Conservation (phyloP, 1,139 yeast genomes). For the Geotrichum aggregatum region DNA sequence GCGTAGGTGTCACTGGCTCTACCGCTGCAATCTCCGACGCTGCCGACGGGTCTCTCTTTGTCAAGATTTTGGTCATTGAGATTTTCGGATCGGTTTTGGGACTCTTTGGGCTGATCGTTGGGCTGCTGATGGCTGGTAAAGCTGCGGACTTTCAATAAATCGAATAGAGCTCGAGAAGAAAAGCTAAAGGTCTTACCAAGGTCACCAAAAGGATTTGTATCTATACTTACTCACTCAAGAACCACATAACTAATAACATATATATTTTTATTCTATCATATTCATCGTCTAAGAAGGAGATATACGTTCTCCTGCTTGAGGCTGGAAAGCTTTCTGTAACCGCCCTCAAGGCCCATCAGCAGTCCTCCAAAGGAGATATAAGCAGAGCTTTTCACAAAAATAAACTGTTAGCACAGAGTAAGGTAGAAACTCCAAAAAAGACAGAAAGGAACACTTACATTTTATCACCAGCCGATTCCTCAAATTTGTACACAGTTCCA, state of each 20-base stretch:
- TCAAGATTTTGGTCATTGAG: constrained; percentile 92
- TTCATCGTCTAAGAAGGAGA: constrained; percentile 70
- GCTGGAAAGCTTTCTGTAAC: constrained; percentile 79
- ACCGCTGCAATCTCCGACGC: constrained; percentile 98
- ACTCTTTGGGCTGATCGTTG: constrained; percentile 82
- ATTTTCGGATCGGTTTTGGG: constrained; percentile 96
- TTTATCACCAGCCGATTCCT: constrained; percentile 69
- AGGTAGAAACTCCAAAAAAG: background rate
- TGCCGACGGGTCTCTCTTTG: constrained; percentile 91
- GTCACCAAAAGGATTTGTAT: background rate
- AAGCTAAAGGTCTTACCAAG: too few relatives aligned
- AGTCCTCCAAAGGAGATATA: constrained; percentile 77
- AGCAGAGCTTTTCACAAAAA: background rate
- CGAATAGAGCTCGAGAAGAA: too few relatives aligned
- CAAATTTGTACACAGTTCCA: constrained; percentile 96
- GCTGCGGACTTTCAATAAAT: constrained; percentile 69
- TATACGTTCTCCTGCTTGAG: constrained; percentile 94
- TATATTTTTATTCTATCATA: background rate
- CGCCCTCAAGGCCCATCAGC: constrained; percentile 90
- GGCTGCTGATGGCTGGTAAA: constrained; percentile 93
- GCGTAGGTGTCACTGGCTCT: constrained; percentile 96
- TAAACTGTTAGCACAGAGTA: background rate
- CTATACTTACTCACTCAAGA: too few relatives aligned
- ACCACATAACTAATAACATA: too few relatives aligned
- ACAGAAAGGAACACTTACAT: constrained; percentile 33